Base-by-base conservation (phyloP, 306 rosid genomes). In the Prosopis cineraria region DNA sequence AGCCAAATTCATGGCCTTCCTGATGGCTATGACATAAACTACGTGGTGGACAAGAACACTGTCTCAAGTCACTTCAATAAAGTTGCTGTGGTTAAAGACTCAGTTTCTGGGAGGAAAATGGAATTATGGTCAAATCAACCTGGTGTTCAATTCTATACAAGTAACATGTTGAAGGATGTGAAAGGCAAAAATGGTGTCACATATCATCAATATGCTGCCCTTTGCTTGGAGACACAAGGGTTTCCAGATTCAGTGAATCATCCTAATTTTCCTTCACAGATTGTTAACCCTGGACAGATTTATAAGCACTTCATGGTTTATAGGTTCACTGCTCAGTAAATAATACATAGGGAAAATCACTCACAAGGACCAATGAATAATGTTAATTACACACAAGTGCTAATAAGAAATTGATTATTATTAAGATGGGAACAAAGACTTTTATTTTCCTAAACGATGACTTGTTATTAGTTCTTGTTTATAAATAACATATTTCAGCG, bases 171-270 rank as follows among this genome's bases (percentile, higher is more conserved):
- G 79, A 12, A 62, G 0, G 65, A 80, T 20, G 83, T 79, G 60
- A 70, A 72, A 19, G 93, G 97, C 6, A 90, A 88, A 58, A 79
- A 41, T 17, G 89, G 91, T 3, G 84, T 70, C 12, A 52, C 29
- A 6, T 90, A 88, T 44, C 10, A 34, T 3, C 29, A 69, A 4
- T 50, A 76, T 73, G 89, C 77, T 16, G 91, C 64, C 6, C 56
- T 88, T 44, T 84, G 87, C 74, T 73, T 90, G 86, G 91, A 88
- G 75, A 87, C 93, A 30, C 91, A 90, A 22, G 94, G 91, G 5
- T 91, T 86, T 56, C 94, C 92, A 0, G 87, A 86, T 77, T 68
- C 94, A 6, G 87, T 89, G 11, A 89, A 91, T 52, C 33, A 70
- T 17, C 88, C 83, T 0, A 76, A 78, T 40, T 91, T 89, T 43